These are phyloP conservation scores for Claviceps pazoutovae DNA, from an alignment of 2,329 filamentous ascomycete genomes.

Conservation along the genomic window DNA sequence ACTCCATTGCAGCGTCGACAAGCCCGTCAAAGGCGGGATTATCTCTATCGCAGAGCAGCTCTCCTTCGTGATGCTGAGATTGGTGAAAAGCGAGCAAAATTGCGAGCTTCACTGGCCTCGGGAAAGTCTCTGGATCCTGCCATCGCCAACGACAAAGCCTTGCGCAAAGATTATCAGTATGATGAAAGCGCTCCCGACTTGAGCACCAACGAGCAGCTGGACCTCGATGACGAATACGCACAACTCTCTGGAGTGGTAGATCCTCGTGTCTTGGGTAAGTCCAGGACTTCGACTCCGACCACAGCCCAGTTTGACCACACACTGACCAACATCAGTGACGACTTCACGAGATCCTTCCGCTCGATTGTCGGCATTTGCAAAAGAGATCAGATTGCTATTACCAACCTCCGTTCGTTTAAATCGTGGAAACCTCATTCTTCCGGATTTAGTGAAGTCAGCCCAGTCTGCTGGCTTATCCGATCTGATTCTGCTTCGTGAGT, in stretches of 20 bases:
- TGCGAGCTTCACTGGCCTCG: slow-evolving; percentile 74
- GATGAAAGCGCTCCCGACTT: slow-evolving; percentile 68
- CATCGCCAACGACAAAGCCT: slow-evolving; percentile 72
- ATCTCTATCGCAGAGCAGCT: slow-evolving; percentile 81
- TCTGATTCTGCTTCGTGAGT: slow-evolving; percentile 55
- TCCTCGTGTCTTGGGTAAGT: slow-evolving; percentile 76
- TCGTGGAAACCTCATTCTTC: slow-evolving; percentile 76
- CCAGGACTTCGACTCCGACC: neutral
- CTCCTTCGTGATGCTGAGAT: slow-evolving; percentile 85
- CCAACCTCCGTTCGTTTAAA: slow-evolving; percentile 83
- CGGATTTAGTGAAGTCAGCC: slow-evolving; percentile 71
- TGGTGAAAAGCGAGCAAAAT: slow-evolving; percentile 74
- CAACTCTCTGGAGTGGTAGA: slow-evolving; percentile 85
- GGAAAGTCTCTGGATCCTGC: slow-evolving; percentile 72
- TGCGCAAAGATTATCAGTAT: slow-evolving; percentile 84
- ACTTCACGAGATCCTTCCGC: slow-evolving; percentile 81
- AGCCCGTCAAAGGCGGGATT: slow-evolving; percentile 28
- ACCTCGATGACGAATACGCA: slow-evolving; percentile 80
- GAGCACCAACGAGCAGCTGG: slow-evolving; percentile 52
- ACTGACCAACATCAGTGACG: slow-evolving; percentile 45
- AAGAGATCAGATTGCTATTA: slow-evolving; percentile 73
- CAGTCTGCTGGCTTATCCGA: slow-evolving; percentile 71
- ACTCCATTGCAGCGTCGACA: slow-evolving; percentile 20
- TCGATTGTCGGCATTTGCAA: slow-evolving; percentile 76
- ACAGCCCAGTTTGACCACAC: neutral